Conservation (phyloP, 1,139 yeast genomes). For the Blastobotrys petasosporus region DNA sequence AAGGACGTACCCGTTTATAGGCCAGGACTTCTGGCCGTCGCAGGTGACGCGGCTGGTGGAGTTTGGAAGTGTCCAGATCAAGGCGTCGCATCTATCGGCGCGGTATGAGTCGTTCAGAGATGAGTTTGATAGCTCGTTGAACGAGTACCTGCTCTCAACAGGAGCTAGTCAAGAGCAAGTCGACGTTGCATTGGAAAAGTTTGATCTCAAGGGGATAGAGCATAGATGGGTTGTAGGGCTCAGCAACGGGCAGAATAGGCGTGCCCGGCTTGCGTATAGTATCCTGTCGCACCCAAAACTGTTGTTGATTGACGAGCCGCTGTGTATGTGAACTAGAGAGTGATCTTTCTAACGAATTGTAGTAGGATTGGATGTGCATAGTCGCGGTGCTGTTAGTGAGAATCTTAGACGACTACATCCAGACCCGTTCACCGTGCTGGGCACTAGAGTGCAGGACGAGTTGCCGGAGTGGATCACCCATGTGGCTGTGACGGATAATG, state of each 20-base stretch:
- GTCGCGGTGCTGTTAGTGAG: conserved; percentile 54
- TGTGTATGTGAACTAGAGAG: conserved; percentile 27
- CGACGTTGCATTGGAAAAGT: conserved; percentile 40
- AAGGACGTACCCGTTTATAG: conserved; percentile 50
- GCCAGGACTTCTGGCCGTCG: conserved; percentile 40
- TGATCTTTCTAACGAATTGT: not conserved
- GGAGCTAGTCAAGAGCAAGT: conserved; percentile 35
- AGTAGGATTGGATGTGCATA: conserved; percentile 77
- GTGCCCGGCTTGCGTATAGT: conserved; percentile 80
- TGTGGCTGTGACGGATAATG: conserved; percentile 52
- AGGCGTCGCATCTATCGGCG: conserved; percentile 76
- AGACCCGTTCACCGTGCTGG: conserved; percentile 51
- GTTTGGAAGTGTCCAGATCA: conserved; percentile 55
- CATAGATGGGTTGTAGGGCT: conserved; percentile 78
- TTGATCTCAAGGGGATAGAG: conserved; percentile 52
- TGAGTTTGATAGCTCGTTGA: conserved; percentile 72
- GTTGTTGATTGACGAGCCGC: conserved; percentile 81
- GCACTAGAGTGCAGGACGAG: conserved; percentile 68
- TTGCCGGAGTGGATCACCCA: conserved; percentile 77
- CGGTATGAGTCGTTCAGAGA: conserved; percentile 83
- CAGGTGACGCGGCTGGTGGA: conserved; percentile 49
- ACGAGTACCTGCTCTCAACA: conserved; percentile 45
- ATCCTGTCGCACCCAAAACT: conserved; percentile 59
- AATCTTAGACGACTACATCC: conserved; percentile 40
- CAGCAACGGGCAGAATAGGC: conserved; percentile 88